A percentile compares a stretch with the other conserved stretches of the same genome.
Evolutionary conservation across 345 rosid genomes (phyloP).

Genomic region (Cardamine occulta): DNA sequence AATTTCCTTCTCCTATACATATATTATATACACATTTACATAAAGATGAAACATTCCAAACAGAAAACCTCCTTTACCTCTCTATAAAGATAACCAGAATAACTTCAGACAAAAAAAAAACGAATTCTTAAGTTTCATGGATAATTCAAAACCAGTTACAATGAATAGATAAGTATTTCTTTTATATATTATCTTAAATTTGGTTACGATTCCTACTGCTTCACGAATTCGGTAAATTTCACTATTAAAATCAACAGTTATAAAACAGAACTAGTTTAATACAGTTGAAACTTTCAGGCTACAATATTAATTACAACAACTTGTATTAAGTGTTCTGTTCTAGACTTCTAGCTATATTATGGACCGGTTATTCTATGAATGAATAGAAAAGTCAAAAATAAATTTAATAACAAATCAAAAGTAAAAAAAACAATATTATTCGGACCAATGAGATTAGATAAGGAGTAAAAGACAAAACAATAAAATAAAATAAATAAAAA

Average conservation of each 20-base stretch:
- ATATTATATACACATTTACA: constrained; percentile 24
- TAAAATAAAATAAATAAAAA: background rate
- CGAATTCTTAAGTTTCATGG: background rate
- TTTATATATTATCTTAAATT: background rate
- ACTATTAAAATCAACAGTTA: background rate
- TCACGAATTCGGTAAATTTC: background rate
- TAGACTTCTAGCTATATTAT: background rate
- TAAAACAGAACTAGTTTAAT: background rate
- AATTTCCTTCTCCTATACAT: constrained; percentile 35
- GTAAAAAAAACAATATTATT: background rate
- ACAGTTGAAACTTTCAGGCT: background rate
- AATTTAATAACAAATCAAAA: background rate
- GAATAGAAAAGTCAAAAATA: background rate
- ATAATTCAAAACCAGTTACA: background rate
- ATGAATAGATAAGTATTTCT: background rate
- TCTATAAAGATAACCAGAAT: background rate
- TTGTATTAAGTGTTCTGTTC: background rate
- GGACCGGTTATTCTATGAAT: background rate
- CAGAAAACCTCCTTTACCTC: background rate
- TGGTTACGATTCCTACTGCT: background rate
- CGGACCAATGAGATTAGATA: constrained; percentile 12
- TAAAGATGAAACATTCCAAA: constrained; percentile 28
- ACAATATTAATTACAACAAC: background rate
- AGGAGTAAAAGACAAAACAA: background rate
- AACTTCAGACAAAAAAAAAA: no score